These are phyloP conservation scores for Claviceps arundinis DNA, from an alignment of 2,329 filamentous ascomycete species.

Conservation along the genomic window DNA sequence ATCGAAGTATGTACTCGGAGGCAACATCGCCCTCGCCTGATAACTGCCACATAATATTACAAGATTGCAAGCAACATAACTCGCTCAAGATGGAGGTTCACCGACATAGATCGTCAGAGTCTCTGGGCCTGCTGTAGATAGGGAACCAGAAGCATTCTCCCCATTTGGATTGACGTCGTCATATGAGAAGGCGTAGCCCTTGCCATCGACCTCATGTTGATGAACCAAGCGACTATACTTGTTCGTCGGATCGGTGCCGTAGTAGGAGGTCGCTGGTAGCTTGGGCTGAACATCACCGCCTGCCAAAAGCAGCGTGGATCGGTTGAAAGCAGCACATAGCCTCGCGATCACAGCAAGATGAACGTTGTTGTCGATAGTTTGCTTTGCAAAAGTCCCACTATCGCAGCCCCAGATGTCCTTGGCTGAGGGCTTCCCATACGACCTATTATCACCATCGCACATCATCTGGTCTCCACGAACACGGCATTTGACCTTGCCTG, in stretches of 20 bases:
- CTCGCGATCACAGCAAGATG: constrained; percentile 31
- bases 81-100: constrained; percentile 5
- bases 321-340: constrained; percentile 37
- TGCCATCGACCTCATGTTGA: constrained; percentile 41
- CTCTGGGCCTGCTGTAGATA: constrained; percentile 14
- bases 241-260: constrained; percentile 28
- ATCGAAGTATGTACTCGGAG: background rate
- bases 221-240: constrained; percentile 52
- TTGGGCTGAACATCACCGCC: constrained; percentile 34
- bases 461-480: constrained; percentile 21
- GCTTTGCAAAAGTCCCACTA: constrained; percentile 31
- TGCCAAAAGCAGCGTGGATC: constrained; percentile 30
- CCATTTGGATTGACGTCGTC: constrained; percentile 51
- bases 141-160: constrained; percentile 32
- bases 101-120: constrained; percentile 19
- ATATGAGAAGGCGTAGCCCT: constrained; percentile 54
- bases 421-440: constrained; percentile 28
- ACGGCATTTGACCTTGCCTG: constrained; percentile 27
- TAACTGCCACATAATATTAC: background rate
- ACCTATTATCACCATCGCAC: constrained; percentile 29
- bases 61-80: no score
- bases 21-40: background rate
- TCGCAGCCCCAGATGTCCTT: constrained; percentile 39
- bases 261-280: constrained; percentile 26
- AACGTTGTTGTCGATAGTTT: constrained; percentile 22